Base-by-base conservation (phyloP, 1,284 basidiomycete species). In the Trichosporon ovoides region DNA sequence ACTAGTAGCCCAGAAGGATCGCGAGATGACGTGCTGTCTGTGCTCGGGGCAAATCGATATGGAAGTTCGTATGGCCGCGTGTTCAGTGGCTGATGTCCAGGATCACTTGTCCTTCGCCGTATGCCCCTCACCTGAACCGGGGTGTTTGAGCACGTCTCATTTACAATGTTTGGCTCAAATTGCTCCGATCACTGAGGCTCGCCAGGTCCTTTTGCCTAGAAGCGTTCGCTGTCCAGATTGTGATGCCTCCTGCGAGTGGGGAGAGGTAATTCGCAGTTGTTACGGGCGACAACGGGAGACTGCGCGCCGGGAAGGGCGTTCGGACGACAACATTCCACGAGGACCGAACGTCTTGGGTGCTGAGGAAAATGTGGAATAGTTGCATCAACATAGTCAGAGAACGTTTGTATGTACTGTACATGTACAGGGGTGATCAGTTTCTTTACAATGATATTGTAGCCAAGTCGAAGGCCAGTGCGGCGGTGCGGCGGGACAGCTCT, bases 251-350 rank as follows among this genome's bases (percentile, higher is more conserved):
- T 77, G 81, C 0, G 78, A 87, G 1, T 91, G 88, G 88, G 87
- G 87, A 9, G 85, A 89, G 64, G 71, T 90, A 24, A 78, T 91
- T n/a, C 81, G 85, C 12, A 86, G 84, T 0, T 84, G 81, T 61
- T 88, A 85, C 16, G 70, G 81, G 14, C 12, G 43, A 16, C 24
- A 28, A 11, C 28, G 28, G 9, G 5, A 31, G 20, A 20, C 22
- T 12, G 22, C 13, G 5, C 7, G 7, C n/a, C 7, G 9, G 16
- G 22, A 28, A 22, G 28, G 16, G 28, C 9, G 28, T 31, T n/a
- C n/a, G n/a, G n/a, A n/a, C n/a, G n/a, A n/a, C n/a, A n/a, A n/a
- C n/a, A n/a, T n/a, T n/a, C n/a, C n/a, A n/a, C n/a, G n/a, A n/a
- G n/a, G n/a, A n/a, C n/a, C 28, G 28, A 9, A 4, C 28, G 9